These are phyloP conservation scores for Acacia melanoxylon DNA, from an alignment of 306 rosid species.

Conservation along the genomic window DNA sequence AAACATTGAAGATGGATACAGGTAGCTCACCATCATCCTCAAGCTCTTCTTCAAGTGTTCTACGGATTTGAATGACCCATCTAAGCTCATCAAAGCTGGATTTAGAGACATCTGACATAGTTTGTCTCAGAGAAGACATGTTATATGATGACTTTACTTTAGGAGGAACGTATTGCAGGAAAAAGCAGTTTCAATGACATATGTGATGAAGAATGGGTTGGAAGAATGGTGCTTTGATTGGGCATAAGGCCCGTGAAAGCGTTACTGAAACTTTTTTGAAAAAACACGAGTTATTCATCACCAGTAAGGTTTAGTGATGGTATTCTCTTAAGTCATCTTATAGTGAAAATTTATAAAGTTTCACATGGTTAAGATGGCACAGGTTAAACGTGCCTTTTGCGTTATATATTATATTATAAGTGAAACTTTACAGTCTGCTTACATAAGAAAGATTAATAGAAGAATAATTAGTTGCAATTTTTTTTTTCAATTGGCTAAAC, in stretches of 20 bases:
- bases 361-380: background rate
- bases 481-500: background rate
- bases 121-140: slow-evolving; percentile 39
- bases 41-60: slow-evolving; percentile 57
- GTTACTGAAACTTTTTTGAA: background rate
- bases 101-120: slow-evolving; percentile 35
- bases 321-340: slow-evolving; percentile 8
- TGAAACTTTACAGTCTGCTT: background rate
- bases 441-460: background rate
- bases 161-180: background rate
- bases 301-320: background rate
- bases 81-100: slow-evolving; percentile 51
- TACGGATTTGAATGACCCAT: slow-evolving; percentile 68
- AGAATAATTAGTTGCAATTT: background rate
- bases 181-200: background rate
- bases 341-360: background rate
- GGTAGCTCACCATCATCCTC: slow-evolving; percentile 53
- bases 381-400: slow-evolving; percentile 28
- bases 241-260: background rate
- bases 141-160: background rate
- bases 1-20: slow-evolving; percentile 68
- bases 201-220: background rate
- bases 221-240: background rate
- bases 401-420: background rate
- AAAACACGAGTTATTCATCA: background rate